A percentile compares a stretch with the other conserved stretches of the same genome.
Evolutionary conservation across 1,284 basidiomycete genomes (phyloP).

Genomic region (Hypsizygus ulmarius): DNA sequence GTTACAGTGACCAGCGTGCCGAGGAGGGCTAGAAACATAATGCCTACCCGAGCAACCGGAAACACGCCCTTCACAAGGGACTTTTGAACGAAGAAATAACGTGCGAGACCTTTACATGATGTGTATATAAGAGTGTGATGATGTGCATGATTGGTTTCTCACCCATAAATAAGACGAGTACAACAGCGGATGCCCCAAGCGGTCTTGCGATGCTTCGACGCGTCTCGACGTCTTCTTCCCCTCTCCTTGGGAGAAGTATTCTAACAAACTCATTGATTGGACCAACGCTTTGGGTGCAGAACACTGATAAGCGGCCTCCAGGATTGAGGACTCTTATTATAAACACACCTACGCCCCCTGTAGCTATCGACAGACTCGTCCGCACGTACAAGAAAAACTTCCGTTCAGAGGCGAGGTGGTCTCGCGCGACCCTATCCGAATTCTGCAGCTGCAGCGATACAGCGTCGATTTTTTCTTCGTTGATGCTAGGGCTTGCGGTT

Average conservation of each 20-base stretch:
- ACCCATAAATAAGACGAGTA: constrained; percentile 8
- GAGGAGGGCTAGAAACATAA: constrained; percentile 10
- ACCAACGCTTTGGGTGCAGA: not conserved
- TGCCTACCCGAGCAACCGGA: constrained; percentile 7
- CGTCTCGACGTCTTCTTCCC: not conserved
- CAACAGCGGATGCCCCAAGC: constrained; percentile 11
- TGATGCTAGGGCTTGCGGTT: too few relatives aligned
- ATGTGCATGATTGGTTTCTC: not conserved
- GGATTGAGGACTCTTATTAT: not conserved
- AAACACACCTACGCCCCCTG: constrained; percentile 22
- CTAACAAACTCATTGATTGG: constrained; percentile 10
- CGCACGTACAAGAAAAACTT: constrained; percentile 30
- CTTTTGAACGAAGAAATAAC: constrained; percentile 15
- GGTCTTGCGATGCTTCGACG: constrained; percentile 11
- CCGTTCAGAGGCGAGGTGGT: constrained; percentile 28
- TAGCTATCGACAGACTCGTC: constrained; percentile 26
- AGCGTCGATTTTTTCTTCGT: not conserved
- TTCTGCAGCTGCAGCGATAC: constrained; percentile 19
- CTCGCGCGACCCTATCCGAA: constrained; percentile 27
- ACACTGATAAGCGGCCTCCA: too few relatives aligned
- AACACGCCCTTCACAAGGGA: constrained; percentile 13
- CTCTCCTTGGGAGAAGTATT: constrained; percentile 6
- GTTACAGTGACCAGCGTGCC: constrained; percentile 10
- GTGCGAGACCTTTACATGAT: constrained; percentile 2
- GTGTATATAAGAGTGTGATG: not conserved